Evolutionary conservation across 2,329 filamentous ascomycete genomes (phyloP).

Genomic region (Fusarium torreyae): DNA sequence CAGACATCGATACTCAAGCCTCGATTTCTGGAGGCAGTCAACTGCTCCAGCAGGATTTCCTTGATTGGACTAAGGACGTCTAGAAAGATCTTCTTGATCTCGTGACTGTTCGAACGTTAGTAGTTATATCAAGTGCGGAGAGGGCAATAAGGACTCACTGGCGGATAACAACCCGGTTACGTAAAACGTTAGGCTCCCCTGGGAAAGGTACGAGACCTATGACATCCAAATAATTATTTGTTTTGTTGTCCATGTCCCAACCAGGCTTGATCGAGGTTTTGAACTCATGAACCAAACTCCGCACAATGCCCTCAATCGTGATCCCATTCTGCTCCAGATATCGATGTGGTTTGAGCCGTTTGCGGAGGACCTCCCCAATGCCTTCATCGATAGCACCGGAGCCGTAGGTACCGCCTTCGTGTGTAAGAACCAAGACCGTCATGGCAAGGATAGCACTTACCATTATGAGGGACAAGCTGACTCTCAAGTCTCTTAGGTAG

Average conservation of each 20-base stretch:
- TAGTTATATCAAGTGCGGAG: too few species aligned
- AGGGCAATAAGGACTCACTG: neutral
- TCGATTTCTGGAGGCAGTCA: neutral
- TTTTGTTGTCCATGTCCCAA: neutral
- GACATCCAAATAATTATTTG: neutral
- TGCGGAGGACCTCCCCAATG: neutral
- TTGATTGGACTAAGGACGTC: neutral
- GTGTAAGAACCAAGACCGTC: neutral
- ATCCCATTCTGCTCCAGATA: neutral
- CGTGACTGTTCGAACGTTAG: neutral
- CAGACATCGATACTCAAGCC: neutral
- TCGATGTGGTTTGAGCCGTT: neutral
- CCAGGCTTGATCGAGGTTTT: neutral
- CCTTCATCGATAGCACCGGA: slow-evolving; percentile 16
- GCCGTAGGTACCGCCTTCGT: neutral
- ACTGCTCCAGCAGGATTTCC: neutral
- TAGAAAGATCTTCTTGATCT: neutral
- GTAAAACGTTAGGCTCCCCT: neutral
- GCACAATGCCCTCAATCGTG: neutral
- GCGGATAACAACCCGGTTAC: neutral
- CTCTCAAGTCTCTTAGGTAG: too few species aligned
- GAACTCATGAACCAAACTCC: neutral
- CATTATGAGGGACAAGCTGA: too few species aligned
- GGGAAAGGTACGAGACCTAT: neutral
- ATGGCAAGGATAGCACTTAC: too few species aligned